Evolutionary conservation across 192 early-diverging fungal genomes (phyloP), one percentile per base, ranked within the genome.

Genomic region (Rhizophagus sp.): DNA sequence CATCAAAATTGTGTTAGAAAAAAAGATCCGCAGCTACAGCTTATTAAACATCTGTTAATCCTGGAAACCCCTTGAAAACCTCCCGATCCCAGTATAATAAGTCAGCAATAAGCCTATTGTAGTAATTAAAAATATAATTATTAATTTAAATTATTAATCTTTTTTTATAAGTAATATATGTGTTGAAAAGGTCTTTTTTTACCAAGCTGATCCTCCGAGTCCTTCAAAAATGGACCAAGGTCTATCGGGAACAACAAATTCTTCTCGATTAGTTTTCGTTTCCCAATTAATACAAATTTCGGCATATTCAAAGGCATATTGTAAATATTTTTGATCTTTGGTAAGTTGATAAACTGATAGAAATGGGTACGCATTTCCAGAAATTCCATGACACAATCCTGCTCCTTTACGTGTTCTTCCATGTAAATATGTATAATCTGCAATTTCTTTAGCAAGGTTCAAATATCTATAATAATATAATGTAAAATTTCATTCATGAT

Each of bases 161-260:
- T 36, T 36, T 5, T 5, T 4, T 41, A 41, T 0, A 41, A 41
- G 39, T 41, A 4, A 8, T 41, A 9, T 41, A 41, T 6, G 5
- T 41, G 39, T 41, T 2, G 12, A 27, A 69, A 34, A 4, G 1
- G 11, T 30, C 6, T 34, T 34, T 68, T 10, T 10, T 30, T 75
- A 75, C 73, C 73, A 75, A 7, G 33, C 27, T 15, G 44, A 7
- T 24, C 73, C 73, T n/a, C 49, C 73, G 3, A 75, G 27, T 10
- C 73, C 73, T 75, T 75, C 73, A 19, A 10, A 75, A 75, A 75
- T 3, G 25, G 73, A 75, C 73, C 73, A 57, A n/a, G 73, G 73
- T 34, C 50, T 50, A 75, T 75, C 73, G 1, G 73, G 10, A 75
- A 61, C 5, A 12, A n/a, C 19, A 75, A 75, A 75, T 30, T 75